A percentile compares a stretch with the other conserved stretches of the same genome.
phyloP scores from a whole-genome alignment of 176 grass and related monocot species.

The Musa troglodytarum region DNA sequence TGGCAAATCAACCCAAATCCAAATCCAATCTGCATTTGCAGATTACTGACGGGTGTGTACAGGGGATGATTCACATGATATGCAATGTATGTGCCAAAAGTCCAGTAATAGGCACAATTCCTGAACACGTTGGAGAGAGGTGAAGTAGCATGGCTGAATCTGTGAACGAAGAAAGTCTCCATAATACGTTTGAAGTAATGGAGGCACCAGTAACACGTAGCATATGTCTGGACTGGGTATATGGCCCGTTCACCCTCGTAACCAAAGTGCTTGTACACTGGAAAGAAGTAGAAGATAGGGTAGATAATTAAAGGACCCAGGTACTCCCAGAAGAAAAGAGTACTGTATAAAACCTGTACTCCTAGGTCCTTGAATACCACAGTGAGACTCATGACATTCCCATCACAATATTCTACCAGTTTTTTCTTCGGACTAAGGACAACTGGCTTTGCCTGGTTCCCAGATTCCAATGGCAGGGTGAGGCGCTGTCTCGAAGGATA shows the following conservation, averaged over 20 bases:
- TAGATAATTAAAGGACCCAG: slow-evolving; percentile 77
- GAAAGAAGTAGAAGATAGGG: slow-evolving; percentile 83
- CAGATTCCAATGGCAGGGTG: slow-evolving; percentile 54
- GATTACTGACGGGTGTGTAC: slow-evolving; percentile 64
- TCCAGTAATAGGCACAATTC: slow-evolving; percentile 92
- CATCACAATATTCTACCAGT: slow-evolving; percentile 64
- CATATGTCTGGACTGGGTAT: slow-evolving; percentile 75
- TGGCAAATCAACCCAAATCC: slow-evolving; percentile 71
- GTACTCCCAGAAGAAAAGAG: slow-evolving; percentile 92
- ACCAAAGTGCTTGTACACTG: slow-evolving; percentile 75
- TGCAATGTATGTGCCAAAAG: slow-evolving; percentile 69
- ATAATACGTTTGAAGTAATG: slow-evolving; percentile 92
- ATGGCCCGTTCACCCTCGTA: slow-evolving; percentile 49
- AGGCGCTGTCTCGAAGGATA: slow-evolving; percentile 79
- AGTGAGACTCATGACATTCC: slow-evolving; percentile 44
- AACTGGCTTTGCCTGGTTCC: slow-evolving; percentile 43
- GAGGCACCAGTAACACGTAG: slow-evolving; percentile 86
- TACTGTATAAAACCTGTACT: slow-evolving; percentile 61
- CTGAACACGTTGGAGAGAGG: slow-evolving; percentile 76
- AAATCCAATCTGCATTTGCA: slow-evolving; percentile 84
- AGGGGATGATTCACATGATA: slow-evolving; percentile 86
- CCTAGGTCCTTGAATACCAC: slow-evolving; percentile 86
- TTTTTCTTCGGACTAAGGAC: slow-evolving; percentile 58
- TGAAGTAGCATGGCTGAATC: slow-evolving; percentile 88
- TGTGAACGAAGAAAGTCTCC: slow-evolving; percentile 86